Evolutionary conservation across 768 basidiomycete genomes (phyloP).

Genomic region (Leccinum uliginosum): DNA sequence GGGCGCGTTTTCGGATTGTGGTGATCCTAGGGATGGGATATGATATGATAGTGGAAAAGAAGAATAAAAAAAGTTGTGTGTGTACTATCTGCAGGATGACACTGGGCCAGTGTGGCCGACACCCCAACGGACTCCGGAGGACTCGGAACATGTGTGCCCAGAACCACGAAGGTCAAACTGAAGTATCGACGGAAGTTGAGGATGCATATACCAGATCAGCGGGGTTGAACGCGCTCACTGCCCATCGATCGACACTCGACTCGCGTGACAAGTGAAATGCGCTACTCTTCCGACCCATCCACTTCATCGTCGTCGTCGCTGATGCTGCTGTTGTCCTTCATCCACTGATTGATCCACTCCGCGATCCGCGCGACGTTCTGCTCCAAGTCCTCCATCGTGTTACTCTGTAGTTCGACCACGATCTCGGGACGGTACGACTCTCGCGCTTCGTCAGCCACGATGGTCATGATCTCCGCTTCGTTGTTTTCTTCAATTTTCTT

Average conservation of each 20-base stretch:
- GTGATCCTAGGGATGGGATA: neutral
- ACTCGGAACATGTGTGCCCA: neutral
- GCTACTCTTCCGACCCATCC: neutral
- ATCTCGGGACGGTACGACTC: slow-evolving; percentile 84
- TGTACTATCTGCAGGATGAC: neutral
- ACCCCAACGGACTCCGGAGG: neutral
- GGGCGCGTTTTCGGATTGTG: neutral
- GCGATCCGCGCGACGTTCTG: slow-evolving; percentile 82
- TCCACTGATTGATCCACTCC: slow-evolving; percentile 84
- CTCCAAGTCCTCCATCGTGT: slow-evolving; percentile 75
- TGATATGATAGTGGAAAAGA: neutral
- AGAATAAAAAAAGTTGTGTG: neutral
- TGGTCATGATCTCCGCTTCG: slow-evolving; percentile 96
- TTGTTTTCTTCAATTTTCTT: slow-evolving; percentile 99
- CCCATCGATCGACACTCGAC: neutral
- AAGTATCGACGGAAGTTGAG: neutral
- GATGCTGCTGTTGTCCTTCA: slow-evolving; percentile 21
- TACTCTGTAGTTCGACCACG: slow-evolving; percentile 79
- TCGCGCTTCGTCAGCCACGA: slow-evolving; percentile 83
- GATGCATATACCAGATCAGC: neutral
- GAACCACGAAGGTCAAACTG: neutral
- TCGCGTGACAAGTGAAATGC: neutral
- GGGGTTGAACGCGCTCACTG: neutral
- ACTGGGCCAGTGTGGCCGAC: neutral
- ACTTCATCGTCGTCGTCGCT: neutral